These are phyloP conservation scores for Eucalyptus sp. DNA, from an alignment of 345 rosid genomes.

Conservation along the genomic window DNA sequence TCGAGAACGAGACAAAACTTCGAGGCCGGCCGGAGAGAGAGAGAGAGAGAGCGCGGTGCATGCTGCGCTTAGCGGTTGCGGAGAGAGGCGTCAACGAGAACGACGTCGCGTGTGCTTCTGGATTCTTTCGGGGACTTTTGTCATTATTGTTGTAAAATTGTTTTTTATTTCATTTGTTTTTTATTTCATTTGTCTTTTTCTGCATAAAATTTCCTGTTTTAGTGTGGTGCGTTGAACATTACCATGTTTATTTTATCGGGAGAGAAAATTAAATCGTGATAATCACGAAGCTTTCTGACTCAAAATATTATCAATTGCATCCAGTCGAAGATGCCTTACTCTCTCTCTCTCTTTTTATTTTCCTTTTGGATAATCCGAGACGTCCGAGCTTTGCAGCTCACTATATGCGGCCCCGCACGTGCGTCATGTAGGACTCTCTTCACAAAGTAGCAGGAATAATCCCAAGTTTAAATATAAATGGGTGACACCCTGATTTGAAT, in stretches of 20 bases:
- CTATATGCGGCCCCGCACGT: no score
- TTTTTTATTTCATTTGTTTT: fast-evolving
- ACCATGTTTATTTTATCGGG: background rate
- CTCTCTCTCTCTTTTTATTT: no score
- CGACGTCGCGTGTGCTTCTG: background rate
- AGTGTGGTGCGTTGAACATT: background rate
- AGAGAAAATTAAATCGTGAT: background rate
- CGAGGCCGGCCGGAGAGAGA: background rate
- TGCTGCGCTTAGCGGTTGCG: background rate
- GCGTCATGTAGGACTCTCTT: no score
- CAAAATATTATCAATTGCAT: no score
- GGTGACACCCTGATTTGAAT: no score
- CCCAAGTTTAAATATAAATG: no score
- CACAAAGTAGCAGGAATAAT: no score
- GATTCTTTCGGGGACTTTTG: background rate
- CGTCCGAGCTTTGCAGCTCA: no score
- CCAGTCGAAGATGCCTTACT: no score
- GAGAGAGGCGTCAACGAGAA: background rate
- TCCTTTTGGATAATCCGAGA: no score
- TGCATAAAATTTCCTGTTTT: fast-evolving
- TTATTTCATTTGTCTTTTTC: background rate
- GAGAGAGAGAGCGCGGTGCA: background rate
- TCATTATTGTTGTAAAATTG: background rate
- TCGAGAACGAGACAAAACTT: background rate
- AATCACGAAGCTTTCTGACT: no score